Base-by-base conservation (phyloP, 768 basidiomycete species). In the Gymnopilus junonius region DNA sequence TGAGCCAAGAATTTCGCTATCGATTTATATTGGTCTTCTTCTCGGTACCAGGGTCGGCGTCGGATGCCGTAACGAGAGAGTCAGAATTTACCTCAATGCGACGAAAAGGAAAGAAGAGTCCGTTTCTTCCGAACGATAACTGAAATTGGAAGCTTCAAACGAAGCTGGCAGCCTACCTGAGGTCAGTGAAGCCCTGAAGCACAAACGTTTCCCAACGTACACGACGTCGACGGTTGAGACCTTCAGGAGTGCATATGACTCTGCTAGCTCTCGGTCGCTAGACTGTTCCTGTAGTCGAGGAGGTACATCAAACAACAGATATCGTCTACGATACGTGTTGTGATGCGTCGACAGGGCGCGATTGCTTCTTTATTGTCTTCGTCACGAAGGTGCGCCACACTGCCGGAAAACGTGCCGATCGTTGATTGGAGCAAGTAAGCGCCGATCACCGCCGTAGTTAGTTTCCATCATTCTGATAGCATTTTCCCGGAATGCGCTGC, bases 281-380 rank as follows among this genome's bases (percentile, higher is more conserved):
- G n/a, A n/a, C n/a, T n/a, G n/a, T n/a, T 35, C 12, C 23, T 12
- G 45, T 14, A 21, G 45, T n/a, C 45, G 45, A 46, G 45, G 21
- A 46, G 45, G 45, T 21, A 21, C 29, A 50, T 50, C 48, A 50
- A 27, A 21, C 29, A 50, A 50, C 32, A 17, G 15, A 32, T 31
- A 50, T 50, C 48, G 45, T 46, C 31, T 50, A 27, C 48, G 48
- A 17, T 17, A 50, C 29, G 31, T 3, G 14, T 50, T 32, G 15
- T 51, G 48, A 32, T 32, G 48, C 29, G n/a, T n/a, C n/a, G 48
- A 51, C 48, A 48, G 45, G 45, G 45, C 45, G 45, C 45, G 45
- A 48, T 48, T 48, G 48, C n/a, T 32, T 51, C 29, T 32, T n/a
- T n/a, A 51, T 51, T 51, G 48, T 51, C 48, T 32, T 51, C 29